Conservation (phyloP, 345 rosid genomes). For the Microcos paniculata region DNA sequence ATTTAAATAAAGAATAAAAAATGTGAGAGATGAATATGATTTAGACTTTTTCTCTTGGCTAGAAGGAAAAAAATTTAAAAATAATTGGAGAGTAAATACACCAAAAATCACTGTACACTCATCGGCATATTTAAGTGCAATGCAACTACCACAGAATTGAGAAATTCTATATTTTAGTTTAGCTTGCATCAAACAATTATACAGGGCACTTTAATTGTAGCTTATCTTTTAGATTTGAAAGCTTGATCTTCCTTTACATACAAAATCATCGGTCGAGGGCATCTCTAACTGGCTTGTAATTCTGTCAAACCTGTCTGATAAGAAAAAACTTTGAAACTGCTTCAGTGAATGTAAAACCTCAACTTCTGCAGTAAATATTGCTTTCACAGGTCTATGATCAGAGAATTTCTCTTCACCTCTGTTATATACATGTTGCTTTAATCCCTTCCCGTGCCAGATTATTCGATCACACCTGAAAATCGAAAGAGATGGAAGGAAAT, state of each 20-base stretch:
- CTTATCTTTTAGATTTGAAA: neutral
- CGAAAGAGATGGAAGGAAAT: neutral
- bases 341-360: slow-evolving; percentile 17
- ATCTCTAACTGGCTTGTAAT: slow-evolving; percentile 24
- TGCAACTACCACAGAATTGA: neutral
- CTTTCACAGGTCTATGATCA: slow-evolving; percentile 82
- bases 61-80: neutral
- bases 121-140: slow-evolving; percentile 7
- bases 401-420: slow-evolving; percentile 71
- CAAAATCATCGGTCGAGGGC: slow-evolving; percentile 27
- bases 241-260: slow-evolving; percentile 33
- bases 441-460: slow-evolving; percentile 64
- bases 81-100: neutral
- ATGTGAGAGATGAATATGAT: too few species aligned
- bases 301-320: slow-evolving; percentile 57
- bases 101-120: slow-evolving; percentile 7
- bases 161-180: neutral
- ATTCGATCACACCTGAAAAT: slow-evolving; percentile 68
- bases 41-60: neutral
- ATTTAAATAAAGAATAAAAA: neutral
- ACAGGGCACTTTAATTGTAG: neutral
- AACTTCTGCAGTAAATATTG: slow-evolving; percentile 54
- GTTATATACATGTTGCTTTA: slow-evolving; percentile 57
- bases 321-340: slow-evolving; percentile 41
- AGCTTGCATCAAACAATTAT: neutral